Evolutionary conservation across 305 asterid genomes (phyloP), one percentile per base, ranked within the genome.

Genomic region (Fraxinus sp.): DNA sequence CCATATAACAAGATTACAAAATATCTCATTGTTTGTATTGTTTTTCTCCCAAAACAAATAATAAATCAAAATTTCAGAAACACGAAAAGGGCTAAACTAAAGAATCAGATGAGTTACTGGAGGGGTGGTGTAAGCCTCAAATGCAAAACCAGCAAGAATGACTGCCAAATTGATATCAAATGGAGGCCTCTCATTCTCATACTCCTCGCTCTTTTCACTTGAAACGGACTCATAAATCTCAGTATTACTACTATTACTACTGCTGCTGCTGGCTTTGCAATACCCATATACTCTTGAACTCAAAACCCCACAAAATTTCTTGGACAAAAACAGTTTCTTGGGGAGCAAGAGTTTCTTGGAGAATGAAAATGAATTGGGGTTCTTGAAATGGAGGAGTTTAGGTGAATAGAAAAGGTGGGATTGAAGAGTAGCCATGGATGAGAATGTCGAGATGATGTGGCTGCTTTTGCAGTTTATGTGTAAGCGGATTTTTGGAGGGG

Each of bases 141-240:
- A 95, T 10, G 99, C 98, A 88, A 95, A 95, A 81, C 98, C 99
- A 89, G 99, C 99, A 86, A 95, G 97, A 89, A 94, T 90, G 76
- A 95, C 98, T 28, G 98, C 99, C 88, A 94, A 87, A 83, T 93
- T 95, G 76, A 93, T 91, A 87, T 95, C 99, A 86, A 94, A 95
- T 16, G 89, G 89, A 84, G 92, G 91, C 88, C 92, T 88, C 84
- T 82, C 90, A 72, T 74, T 76, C 39, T 83, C 95, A 81, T 41
- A 64, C 52, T 80, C 83, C 80, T n/a, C 30, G 24, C 80, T 14
- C 20, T 49, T 49, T 49, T 49, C 59, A 49, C 59, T 77, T 10
- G 87, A 66, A 86, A 87, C 84, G 44, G 89, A 33, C 78, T 88
- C 83, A 80, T 86, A 87, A 74, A 84, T 70, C 80, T 88, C 94